Conservation (phyloP, 345 rosid genomes). For the Euphorbia peplus region DNA sequence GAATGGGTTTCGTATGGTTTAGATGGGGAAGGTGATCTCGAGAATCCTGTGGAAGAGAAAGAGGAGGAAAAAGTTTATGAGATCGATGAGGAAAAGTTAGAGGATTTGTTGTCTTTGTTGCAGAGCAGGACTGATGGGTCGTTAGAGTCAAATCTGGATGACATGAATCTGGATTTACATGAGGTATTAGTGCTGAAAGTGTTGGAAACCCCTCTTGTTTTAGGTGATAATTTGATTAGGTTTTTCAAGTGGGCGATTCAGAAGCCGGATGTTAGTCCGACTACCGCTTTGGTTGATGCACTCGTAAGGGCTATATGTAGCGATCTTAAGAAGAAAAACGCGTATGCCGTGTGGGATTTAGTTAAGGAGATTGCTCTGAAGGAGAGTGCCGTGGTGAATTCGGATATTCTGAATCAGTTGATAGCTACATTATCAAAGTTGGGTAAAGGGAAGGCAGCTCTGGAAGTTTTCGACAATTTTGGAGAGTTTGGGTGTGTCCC, state of each 20-base stretch:
- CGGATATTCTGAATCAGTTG: slow-evolving; percentile 53
- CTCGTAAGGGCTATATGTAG: slow-evolving; percentile 44
- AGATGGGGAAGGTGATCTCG: background rate
- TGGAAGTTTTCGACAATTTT: slow-evolving; percentile 60
- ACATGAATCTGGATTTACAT: slow-evolving; percentile 36
- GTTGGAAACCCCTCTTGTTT: slow-evolving; percentile 47
- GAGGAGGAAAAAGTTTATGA: slow-evolving; percentile 28
- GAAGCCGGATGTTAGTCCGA: slow-evolving; percentile 31
- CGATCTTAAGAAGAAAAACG: slow-evolving; percentile 44
- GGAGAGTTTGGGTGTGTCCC: slow-evolving; percentile 55
- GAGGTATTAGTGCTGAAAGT: slow-evolving; percentile 53
- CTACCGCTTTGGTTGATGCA: slow-evolving; percentile 39
- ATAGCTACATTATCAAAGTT: slow-evolving; percentile 58
- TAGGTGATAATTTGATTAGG: slow-evolving; percentile 53
- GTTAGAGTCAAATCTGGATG: slow-evolving; percentile 50
- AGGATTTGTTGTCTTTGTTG: slow-evolving; percentile 56
- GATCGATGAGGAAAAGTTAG: slow-evolving; percentile 48
- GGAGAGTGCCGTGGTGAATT: slow-evolving; percentile 37
- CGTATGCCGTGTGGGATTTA: slow-evolving; percentile 67
- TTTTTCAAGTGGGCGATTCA: slow-evolving; percentile 59
- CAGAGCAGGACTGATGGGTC: slow-evolving; percentile 59
- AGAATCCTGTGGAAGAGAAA: background rate
- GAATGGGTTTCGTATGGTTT: background rate
- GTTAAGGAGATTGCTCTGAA: slow-evolving; percentile 52
- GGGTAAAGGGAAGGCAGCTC: slow-evolving; percentile 69